phyloP scores from a whole-genome alignment of 208 protist genomes.

The Trypanosoma lewisi region DNA sequence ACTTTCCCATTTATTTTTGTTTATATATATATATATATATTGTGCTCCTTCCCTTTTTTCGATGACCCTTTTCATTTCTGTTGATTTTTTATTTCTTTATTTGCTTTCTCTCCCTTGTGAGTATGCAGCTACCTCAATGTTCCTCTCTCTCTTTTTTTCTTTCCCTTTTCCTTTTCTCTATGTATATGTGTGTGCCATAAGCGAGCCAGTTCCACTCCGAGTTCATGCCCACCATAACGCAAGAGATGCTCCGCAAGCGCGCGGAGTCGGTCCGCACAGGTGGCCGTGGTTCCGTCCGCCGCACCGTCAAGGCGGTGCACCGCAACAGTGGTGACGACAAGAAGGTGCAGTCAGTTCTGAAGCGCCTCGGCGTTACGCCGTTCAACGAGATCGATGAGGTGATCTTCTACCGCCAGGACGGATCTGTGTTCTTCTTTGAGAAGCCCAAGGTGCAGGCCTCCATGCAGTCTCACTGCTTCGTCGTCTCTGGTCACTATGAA shows the following conservation, averaged over 20 bases:
- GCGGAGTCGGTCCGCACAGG: slow-evolving; percentile 93
- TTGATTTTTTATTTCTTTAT: not conserved
- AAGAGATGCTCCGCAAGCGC: slow-evolving; percentile 82
- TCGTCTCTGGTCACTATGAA: slow-evolving; percentile 92
- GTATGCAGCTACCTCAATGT: not conserved
- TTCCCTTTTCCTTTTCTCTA: slow-evolving; percentile 20
- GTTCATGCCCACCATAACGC: slow-evolving; percentile 79
- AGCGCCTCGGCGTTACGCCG: slow-evolving; percentile 92
- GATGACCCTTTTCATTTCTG: no score
- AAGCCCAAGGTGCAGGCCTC: slow-evolving; percentile 97
- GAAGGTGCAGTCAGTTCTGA: slow-evolving; percentile 93
- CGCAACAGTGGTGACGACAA: slow-evolving; percentile 90
- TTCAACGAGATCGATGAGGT: slow-evolving; percentile 97
- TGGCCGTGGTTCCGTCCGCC: slow-evolving; percentile 94
- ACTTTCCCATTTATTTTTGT: no score
- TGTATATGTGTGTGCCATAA: not conserved
- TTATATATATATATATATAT: no score
- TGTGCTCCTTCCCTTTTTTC: no score
- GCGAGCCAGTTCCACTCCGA: slow-evolving; percentile 20
- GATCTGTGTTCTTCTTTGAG: slow-evolving; percentile 94
- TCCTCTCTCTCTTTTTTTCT: slow-evolving; percentile 2
- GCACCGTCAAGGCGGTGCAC: slow-evolving; percentile 79
- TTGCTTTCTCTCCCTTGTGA: not conserved
- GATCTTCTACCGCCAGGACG: slow-evolving; percentile 97
- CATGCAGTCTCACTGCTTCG: slow-evolving; percentile 96